phyloP scores from a whole-genome alignment of 805 yeast genomes.

The Cyberlindnera suaveolens region DNA sequence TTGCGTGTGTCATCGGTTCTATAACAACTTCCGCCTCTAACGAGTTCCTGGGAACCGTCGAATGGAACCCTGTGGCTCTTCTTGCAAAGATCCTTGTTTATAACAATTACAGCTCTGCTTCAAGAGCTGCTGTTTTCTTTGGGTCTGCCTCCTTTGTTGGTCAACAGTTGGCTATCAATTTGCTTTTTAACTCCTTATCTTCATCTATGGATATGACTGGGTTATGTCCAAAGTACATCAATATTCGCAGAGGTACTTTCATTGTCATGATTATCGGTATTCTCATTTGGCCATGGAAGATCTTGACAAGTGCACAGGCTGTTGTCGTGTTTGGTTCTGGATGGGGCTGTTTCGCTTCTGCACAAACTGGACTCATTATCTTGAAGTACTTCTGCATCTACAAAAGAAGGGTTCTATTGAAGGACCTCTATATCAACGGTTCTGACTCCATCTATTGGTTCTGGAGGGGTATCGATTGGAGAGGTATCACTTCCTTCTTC shows the following conservation, averaged over 20 bases:
- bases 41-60: slow-evolving; percentile 21
- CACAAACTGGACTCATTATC: slow-evolving; percentile 16
- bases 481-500: slow-evolving; percentile 17
- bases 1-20: slow-evolving; percentile 27
- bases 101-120: slow-evolving; percentile 19
- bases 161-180: slow-evolving; percentile 27
- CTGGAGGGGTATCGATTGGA: slow-evolving; percentile 23
- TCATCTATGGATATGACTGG: slow-evolving; percentile 23
- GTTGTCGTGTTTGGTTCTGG: slow-evolving; percentile 20
- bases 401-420: slow-evolving; percentile 14
- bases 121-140: slow-evolving; percentile 29
- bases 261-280: slow-evolving; percentile 27
- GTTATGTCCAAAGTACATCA: slow-evolving; percentile 20
- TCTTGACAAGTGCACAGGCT: slow-evolving; percentile 20
- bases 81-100: slow-evolving; percentile 12
- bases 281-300: slow-evolving; percentile 32
- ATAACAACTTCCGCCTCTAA: slow-evolving; percentile 26
- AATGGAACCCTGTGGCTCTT: slow-evolving; percentile 27
- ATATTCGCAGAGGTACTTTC: slow-evolving; percentile 32
- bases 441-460: slow-evolving; percentile 17
- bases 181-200: slow-evolving; percentile 23
- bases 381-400: slow-evolving; percentile 16
- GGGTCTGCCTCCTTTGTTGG: slow-evolving; percentile 22
- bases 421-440: slow-evolving; percentile 13
- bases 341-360: slow-evolving; percentile 20